Evolutionary conservation across 2,329 filamentous ascomycete species (phyloP).

Genomic region (Sporothrix mexicana): DNA sequence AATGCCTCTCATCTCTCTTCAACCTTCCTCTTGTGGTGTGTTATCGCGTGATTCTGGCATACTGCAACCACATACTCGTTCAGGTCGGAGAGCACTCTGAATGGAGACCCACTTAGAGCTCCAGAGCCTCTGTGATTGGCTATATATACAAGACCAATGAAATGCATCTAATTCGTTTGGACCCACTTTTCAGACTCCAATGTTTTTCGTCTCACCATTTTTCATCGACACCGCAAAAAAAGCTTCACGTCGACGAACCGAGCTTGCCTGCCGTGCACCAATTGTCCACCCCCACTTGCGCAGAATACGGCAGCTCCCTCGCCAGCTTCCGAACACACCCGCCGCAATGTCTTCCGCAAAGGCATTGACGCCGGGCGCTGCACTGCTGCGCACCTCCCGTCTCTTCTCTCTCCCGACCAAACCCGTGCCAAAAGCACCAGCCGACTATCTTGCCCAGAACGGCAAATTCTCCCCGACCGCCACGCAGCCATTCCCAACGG

Average conservation of each 20-base stretch:
- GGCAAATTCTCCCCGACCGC: conserved; percentile 63
- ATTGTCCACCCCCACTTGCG: not conserved
- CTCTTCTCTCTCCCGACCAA: conserved; percentile 81
- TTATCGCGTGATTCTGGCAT: conserved; percentile 21
- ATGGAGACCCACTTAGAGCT: not conserved
- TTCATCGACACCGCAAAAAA: conserved; percentile 9
- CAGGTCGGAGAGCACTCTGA: not conserved
- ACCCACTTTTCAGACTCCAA: conserved; percentile 22
- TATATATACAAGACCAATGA: not conserved
- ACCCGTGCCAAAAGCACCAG: conserved; percentile 68
- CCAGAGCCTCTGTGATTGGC: not conserved
- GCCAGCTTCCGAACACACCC: not conserved
- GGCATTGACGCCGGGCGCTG: conserved; percentile 64
- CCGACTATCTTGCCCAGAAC: conserved; percentile 54
- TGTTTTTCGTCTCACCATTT: conserved; percentile 26
- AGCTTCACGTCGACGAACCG: conserved; percentile 23
- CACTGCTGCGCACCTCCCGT: conserved; percentile 82
- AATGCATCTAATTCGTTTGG: not conserved
- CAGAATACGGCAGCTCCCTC: not conserved
- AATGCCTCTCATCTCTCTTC: conserved; percentile 24
- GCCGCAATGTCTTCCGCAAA: conserved; percentile 41
- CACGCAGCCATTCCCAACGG: conserved; percentile 79
- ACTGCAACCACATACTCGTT: not conserved
- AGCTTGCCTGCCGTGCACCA: conserved; percentile 1
- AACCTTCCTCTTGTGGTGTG: conserved; percentile 3